A percentile compares a stretch with the other conserved stretches of the same genome.
These are phyloP conservation scores for Hypoxylon trugodes DNA, from an alignment of 495 filamentous ascomycete genomes.

Conservation along the genomic window DNA sequence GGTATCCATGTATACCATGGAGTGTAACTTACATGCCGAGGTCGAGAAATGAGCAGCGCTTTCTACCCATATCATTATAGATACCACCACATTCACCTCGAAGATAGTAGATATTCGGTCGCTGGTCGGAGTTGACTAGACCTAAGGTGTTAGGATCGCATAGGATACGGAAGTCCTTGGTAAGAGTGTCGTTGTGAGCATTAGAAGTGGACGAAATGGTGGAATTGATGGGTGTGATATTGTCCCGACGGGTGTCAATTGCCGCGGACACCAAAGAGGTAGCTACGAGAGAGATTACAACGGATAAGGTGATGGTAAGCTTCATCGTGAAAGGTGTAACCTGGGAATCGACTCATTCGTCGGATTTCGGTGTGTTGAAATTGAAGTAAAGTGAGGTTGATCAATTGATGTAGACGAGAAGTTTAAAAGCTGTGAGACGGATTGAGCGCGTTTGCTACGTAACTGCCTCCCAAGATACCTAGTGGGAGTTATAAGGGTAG, in stretches of 20 bases:
- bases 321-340: slow-evolving; percentile 12
- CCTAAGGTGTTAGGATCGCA: slow-evolving; percentile 7
- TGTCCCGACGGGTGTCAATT: neutral
- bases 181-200: neutral
- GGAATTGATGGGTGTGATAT: neutral
- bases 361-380: neutral
- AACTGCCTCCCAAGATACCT: no score
- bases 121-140: neutral
- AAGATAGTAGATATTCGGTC: slow-evolving; percentile 16
- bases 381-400: no score
- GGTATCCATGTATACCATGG: neutral
- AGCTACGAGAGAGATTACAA: neutral
- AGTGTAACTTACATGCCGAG: slow-evolving; percentile 20
- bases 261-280: neutral
- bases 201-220: neutral
- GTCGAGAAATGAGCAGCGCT: slow-evolving; percentile 26
- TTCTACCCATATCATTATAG: neutral
- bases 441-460: no score
- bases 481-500: no score
- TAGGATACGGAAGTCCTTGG: slow-evolving; percentile 16
- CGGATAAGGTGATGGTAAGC: neutral
- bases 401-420: no score
- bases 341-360: neutral
- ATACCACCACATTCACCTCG: slow-evolving; percentile 6
- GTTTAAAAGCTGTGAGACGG: no score